Evolutionary conservation across 768 basidiomycete species (phyloP).

Genomic region (Boletus edulis): DNA sequence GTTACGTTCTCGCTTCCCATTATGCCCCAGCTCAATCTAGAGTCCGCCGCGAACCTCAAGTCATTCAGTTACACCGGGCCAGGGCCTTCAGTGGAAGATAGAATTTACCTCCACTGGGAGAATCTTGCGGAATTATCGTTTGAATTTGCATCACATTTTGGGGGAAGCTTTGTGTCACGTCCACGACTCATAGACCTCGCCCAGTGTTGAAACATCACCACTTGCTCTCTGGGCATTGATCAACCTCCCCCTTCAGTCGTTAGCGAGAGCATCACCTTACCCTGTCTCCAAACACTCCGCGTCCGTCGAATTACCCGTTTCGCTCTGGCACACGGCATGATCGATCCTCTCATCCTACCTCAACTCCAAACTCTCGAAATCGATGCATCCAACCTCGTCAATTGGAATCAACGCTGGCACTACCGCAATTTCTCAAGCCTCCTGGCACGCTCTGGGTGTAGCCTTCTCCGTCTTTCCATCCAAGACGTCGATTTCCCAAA

Average conservation of each 20-base stretch:
- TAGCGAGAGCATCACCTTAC: slow-evolving; percentile 1
- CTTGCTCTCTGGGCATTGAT: slow-evolving; percentile 13
- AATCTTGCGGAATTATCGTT: slow-evolving; percentile 14
- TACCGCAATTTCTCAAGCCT: slow-evolving; percentile 13
- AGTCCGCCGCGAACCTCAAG: slow-evolving; percentile 8
- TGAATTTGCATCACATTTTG: slow-evolving; percentile 4
- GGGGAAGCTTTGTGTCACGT: neutral
- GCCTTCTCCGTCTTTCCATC: slow-evolving; percentile 15
- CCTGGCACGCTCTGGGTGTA: slow-evolving; percentile 14
- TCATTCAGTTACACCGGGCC: slow-evolving; percentile 15
- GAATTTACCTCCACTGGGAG: slow-evolving; percentile 10
- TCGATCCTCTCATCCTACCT: slow-evolving; percentile 17
- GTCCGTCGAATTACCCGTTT: slow-evolving; percentile 3
- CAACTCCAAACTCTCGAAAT: slow-evolving; percentile 17
- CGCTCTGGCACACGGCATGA: neutral
- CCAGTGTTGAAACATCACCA: slow-evolving; percentile 16
- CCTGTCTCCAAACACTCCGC: slow-evolving; percentile 14
- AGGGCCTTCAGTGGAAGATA: neutral
- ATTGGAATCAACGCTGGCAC: slow-evolving; percentile 7
- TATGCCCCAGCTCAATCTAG: neutral
- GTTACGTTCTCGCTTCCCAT: neutral
- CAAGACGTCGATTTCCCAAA: slow-evolving; percentile 18
- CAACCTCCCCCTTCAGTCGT: neutral
- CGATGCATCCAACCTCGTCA: slow-evolving; percentile 1
- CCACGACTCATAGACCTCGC: neutral